Base-by-base conservation (phyloP, 192 early-diverging fungal genomes). In the Rhizophagus sp. region DNA sequence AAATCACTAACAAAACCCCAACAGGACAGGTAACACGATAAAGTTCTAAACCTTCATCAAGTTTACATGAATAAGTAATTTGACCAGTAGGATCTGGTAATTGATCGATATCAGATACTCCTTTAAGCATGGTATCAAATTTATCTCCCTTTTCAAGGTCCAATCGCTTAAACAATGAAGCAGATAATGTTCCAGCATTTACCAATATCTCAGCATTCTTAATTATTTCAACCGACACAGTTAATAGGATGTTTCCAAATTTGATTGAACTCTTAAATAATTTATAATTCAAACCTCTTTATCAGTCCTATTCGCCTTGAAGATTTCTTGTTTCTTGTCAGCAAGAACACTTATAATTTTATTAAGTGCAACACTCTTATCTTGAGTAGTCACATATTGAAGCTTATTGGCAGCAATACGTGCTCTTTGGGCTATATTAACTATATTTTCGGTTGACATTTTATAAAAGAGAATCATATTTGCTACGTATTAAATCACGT, bases 1-100 rank as follows among this genome's bases (percentile, higher is more conserved):
- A 99, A 67, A 99, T 99, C 63, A 97, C 96, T 85, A 99, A 87
- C 39, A 97, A 88, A 19, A 98, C 96, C 27, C 98, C 98, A 19
- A 99, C 95, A 44, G 98, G 97, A 69, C 93, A 95, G 1, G 91
- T 92, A 8, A 99, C 95, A 13, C 95, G 89, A 86, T 95, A 99
- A 44, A 99, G 84, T 67, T 96, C 93, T 68, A 99, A 89, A 57
- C 89, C 94, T 27, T 89, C 81, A 84, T 97, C 97, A 49, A 99
- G 86, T 71, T 89, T 87, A 30, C 88, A 91, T 12, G 96, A 94
- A 61, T 93, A 79, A 0, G 92, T 91, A 17, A 97, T 91, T 74
- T 94, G 88, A 67, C 93, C 94, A 30, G 92, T 92, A 7, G 98
- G 98, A 80, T 98, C 97, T 10, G 88, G 81, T 61, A 99, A 90